phyloP scores from a whole-genome alignment of 208 protist genomes.

The Spongospora subterranea region DNA sequence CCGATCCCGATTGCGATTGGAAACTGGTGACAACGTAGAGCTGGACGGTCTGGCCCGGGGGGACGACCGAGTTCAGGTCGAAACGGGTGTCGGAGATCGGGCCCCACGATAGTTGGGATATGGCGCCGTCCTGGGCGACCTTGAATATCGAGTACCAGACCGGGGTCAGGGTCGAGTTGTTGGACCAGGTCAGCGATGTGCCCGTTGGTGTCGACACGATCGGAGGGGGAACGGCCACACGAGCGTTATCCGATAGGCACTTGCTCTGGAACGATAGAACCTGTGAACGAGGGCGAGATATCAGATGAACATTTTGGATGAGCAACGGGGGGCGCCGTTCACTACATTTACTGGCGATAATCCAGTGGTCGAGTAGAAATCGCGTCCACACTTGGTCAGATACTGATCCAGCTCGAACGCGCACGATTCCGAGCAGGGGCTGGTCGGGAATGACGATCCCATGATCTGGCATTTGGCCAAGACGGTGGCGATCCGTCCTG shows the following conservation, averaged over 20 bases:
- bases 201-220: background rate
- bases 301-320: background rate
- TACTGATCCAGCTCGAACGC: conserved; percentile 25
- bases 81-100: background rate
- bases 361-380: background rate
- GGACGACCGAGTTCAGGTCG: background rate
- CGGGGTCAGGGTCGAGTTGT: background rate
- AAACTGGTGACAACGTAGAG: background rate
- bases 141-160: background rate
- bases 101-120: background rate
- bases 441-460: background rate
- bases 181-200: background rate
- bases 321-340: background rate
- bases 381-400: background rate
- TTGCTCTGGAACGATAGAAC: conserved; percentile 37
- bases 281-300: background rate
- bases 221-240: background rate
- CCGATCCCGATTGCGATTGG: background rate
- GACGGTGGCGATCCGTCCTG: background rate
- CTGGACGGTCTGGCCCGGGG: background rate
- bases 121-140: background rate
- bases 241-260: background rate
- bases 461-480: background rate
- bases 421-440: conserved; percentile 10
- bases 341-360: background rate